Percentiles rank a stretch among this genome's conserved stretches.
Conservation (phyloP, 140 eudicot genomes). For the Ambrosia hybrid region DNA sequence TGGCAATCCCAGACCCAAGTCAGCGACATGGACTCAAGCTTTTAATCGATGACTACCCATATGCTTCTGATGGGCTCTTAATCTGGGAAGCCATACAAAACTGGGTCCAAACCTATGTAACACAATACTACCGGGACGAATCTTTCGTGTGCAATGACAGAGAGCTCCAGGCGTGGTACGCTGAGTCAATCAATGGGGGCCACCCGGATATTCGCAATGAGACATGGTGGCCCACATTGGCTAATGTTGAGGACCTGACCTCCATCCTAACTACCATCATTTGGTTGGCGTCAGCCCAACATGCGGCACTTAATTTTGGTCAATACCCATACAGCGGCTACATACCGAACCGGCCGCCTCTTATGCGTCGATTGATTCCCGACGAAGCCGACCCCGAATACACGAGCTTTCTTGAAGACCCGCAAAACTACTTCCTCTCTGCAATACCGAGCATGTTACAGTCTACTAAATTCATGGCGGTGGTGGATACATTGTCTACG, state of each 20-base stretch:
- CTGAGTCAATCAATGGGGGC: conserved; percentile 85
- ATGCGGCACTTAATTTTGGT: conserved; percentile 91
- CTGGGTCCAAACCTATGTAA: conserved; percentile 71
- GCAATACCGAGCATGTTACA: conserved; percentile 80
- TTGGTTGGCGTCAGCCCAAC: conserved; percentile 94
- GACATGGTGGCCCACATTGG: conserved; percentile 82
- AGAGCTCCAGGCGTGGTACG: conserved; percentile 94
- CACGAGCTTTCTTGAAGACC: conserved; percentile 55
- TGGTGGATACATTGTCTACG: conserved; percentile 83
- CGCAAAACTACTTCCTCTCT: conserved; percentile 65
- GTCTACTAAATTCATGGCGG: conserved; percentile 91
- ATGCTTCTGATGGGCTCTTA: conserved; percentile 89
- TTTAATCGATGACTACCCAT: conserved; percentile 83
- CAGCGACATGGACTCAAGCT: conserved; percentile 81
- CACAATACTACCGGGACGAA: conserved; percentile 68
- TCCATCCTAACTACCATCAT: conserved; percentile 79
- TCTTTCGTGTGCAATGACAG: conserved; percentile 52
- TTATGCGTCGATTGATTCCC: conserved; percentile 74
- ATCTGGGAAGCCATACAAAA: conserved; percentile 80
- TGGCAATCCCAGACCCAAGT: conserved; percentile 79
- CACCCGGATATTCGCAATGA: conserved; percentile 66
- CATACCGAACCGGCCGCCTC: conserved; percentile 81
- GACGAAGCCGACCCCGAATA: conserved; percentile 77
- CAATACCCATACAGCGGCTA: conserved; percentile 96
- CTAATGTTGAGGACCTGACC: conserved; percentile 53